Evolutionary conservation across 1,139 yeast genomes (phyloP), one percentile per base, ranked within the genome.

Genomic region (Candida neerlandica): DNA sequence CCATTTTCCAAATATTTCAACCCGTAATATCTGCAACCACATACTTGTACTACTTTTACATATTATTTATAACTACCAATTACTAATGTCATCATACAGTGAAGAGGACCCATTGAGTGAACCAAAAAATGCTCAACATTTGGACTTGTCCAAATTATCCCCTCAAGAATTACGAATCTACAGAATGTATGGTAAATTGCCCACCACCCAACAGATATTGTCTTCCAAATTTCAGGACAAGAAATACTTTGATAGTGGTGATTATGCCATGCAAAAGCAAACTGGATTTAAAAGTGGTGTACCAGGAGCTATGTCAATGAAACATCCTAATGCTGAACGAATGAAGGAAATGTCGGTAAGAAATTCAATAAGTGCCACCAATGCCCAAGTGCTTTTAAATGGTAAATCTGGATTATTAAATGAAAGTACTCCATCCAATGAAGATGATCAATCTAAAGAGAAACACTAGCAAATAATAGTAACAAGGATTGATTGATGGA

Each of bases 191-290:
- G 98, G 98, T 32, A 88, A 86, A 64, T 73, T 94, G 51, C 99
- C 99, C 41, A 82, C 94, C 35, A 85, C 87, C 49, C 88, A 88
- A 52, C 97, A 92, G 56, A 76, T 94, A 35, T 78, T 94, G 53
- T 80, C 89, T 50, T 83, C 87, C 57, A 90, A 89, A 66, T 73
- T 87, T 58, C 86, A 86, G 66, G 98, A 94, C 60, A 84, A 97
- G 61, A 91, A 91, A 70, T 94, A 87, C 69, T 95, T 94, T 64
- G 99, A 94, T 62, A 89, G 96, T 53, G 99, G 99, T 19, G 99
- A 94, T 69, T 94, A 95, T 66, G 98, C 98, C 23, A 82, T 94
- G 82, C 90, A 89, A 57, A 86, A 91, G 51, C 80, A 75, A 56
- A 68, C 68, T 46, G 58, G 65, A 1, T 49, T 50, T n/a, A 50